These are phyloP conservation scores for Corchorus olitorius DNA, from an alignment of 345 rosid genomes.

Conservation along the genomic window DNA sequence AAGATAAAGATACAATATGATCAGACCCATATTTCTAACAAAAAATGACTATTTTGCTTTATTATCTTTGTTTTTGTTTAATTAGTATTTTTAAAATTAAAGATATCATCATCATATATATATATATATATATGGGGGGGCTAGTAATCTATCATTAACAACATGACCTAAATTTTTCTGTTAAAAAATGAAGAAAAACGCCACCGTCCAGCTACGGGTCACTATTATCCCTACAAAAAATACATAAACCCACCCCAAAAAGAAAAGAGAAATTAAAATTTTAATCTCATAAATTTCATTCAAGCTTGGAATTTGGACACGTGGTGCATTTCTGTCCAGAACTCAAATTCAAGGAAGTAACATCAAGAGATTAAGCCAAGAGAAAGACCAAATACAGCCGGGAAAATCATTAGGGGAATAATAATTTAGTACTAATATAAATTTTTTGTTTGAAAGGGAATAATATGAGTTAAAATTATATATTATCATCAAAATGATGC, in stretches of 20 bases:
- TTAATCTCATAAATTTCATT: neutral
- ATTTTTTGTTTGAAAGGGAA: neutral
- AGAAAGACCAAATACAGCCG: neutral
- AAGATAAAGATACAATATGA: too few relatives aligned
- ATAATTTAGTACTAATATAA: neutral
- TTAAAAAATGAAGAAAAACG: conserved; percentile 1
- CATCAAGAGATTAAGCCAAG: neutral
- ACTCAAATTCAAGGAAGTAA: conserved; percentile 9
- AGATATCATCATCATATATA: neutral
- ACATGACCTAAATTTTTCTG: neutral
- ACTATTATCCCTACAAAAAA: conserved; percentile 6
- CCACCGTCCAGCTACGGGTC: conserved; percentile 35
- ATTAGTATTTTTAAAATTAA: too few relatives aligned
- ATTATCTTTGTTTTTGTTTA: too few relatives aligned
- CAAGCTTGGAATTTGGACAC: conserved; percentile 10
- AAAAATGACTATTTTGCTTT: too few relatives aligned
- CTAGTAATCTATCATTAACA: neutral
- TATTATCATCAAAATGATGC: too few relatives aligned
- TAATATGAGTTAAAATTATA: neutral
- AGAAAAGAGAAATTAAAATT: neutral
- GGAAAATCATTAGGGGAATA: neutral
- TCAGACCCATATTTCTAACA: too few relatives aligned
- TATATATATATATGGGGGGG: neutral
- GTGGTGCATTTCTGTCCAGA: conserved; percentile 31
- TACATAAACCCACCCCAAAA: neutral